Evolutionary conservation across 2,329 filamentous ascomycete genomes (phyloP).

Genomic region (Colletotrichum sp.): DNA sequence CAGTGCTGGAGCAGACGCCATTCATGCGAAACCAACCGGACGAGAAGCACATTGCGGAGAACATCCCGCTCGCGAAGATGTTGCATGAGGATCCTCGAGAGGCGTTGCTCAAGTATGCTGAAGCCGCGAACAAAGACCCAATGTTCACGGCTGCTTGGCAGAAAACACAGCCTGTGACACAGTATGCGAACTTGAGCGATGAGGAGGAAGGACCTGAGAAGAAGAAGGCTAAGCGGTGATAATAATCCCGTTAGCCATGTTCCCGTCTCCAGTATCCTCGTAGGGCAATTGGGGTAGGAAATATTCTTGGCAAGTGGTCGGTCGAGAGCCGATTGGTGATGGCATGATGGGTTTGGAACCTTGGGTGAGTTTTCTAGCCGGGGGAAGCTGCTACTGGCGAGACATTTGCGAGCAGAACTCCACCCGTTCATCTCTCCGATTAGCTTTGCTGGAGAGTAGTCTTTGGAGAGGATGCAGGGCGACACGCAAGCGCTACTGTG

Average conservation of each 20-base stretch:
- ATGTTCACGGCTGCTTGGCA: conserved; percentile 95
- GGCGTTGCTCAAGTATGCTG: conserved; percentile 92
- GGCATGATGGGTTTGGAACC: not conserved
- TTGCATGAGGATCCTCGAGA: conserved; percentile 95
- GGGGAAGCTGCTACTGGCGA: not conserved
- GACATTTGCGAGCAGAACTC: not conserved
- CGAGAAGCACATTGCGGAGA: conserved; percentile 85
- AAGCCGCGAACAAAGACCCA: conserved; percentile 90
- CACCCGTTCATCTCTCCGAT: conserved; percentile 14
- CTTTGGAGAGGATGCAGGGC: not conserved
- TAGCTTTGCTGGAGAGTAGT: conserved; percentile 10
- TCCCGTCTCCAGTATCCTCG: conserved; percentile 18
- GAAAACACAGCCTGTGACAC: conserved; percentile 87
- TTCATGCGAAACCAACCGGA: conserved; percentile 92
- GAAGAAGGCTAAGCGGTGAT: conserved; percentile 57
- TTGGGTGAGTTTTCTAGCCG: not conserved
- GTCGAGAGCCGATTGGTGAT: not conserved
- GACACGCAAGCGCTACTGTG: conserved; percentile 8
- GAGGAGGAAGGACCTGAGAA: conserved; percentile 27
- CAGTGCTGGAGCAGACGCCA: conserved; percentile 83
- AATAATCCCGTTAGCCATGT: not conserved
- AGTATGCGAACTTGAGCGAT: conserved; percentile 89
- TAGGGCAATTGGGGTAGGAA: not conserved
- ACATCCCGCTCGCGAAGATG: conserved; percentile 90
- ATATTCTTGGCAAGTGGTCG: not conserved